Conservation (phyloP, 129 eudicot species). For the Artemisia tridentata region DNA sequence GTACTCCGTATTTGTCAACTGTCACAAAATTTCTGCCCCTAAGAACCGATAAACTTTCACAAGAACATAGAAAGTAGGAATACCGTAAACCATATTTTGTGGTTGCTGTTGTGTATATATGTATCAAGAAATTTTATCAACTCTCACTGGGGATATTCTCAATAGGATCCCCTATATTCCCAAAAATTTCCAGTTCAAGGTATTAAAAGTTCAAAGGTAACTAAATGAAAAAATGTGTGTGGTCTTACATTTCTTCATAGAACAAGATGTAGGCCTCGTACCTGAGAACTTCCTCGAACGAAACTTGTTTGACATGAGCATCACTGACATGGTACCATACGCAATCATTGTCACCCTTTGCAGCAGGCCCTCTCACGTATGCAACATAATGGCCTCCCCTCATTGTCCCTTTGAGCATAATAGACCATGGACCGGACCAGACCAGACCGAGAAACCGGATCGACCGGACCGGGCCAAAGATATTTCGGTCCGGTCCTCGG, state of each 20-base stretch:
- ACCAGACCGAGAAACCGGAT: too few species aligned
- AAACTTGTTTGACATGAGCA: constrained; percentile 56
- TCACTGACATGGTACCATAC: constrained; percentile 83
- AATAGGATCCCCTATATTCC: constrained; percentile 26
- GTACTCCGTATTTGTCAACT: too few species aligned
- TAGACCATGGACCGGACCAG: too few species aligned
- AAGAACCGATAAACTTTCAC: constrained; percentile 13
- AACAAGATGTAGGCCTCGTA: constrained; percentile 79
- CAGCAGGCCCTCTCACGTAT: constrained; percentile 55
- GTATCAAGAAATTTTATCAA: constrained; percentile 13
- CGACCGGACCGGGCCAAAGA: too few species aligned
- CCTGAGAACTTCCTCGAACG: constrained; percentile 59
- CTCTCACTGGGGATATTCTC: constrained; percentile 22
- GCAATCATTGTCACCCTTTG: constrained; percentile 26
- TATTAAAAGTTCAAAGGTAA: not conserved
- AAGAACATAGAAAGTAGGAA: not conserved
- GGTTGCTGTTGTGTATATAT: constrained; percentile 10
- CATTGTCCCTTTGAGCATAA: constrained; percentile 43
- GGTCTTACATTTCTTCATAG: constrained; percentile 47
- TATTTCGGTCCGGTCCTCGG: too few species aligned
- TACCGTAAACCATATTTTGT: not conserved
- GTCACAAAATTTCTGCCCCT: not conserved
- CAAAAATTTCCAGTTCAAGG: constrained; percentile 6
- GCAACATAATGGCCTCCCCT: constrained; percentile 89
- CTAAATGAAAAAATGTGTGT: not conserved